Base-by-base conservation (phyloP, 208 protist species). In the Trypanosomatidae sp. region DNA sequence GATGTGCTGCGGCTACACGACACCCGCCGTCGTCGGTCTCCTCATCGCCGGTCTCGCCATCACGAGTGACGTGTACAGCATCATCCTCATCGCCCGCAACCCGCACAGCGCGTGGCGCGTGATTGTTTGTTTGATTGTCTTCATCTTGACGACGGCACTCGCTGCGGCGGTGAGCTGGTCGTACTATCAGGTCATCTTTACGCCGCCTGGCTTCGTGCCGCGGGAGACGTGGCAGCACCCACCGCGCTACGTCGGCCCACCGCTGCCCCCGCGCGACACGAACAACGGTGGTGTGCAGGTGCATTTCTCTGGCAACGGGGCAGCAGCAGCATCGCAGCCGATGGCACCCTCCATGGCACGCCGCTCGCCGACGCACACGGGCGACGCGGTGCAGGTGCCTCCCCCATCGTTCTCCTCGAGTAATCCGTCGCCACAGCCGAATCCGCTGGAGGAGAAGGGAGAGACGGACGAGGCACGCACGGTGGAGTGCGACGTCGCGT, bases 151-250 rank as follows among this genome's bases (percentile, higher is more conserved):
- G 7, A 72, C 70, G 2, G 15, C 69, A 13, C 28, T 71, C 8
- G 66, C 13, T 13, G 67, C 41, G 0, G 17, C 85, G 8, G 73
- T 84, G 28, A 41, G 86, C 17, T 88, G 73, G 77, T 46, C 86
- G 7, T 92, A 88, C 60, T 86, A 85, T 49, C 8, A 30, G 25
- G 69, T 87, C 58, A 68, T 93, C 52, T 87, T 84, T 62, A 87
- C 81, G 39, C 12, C 74, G 22, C 88, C 88, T 0, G 90, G 90
- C 17, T 93, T 86, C 53, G 90, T 95, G 41, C 77, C 82, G 0
- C 69, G 22, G 1, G 72, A 80, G 0, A 64, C 78, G 44, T 95
- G 90, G 88, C 25, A 59, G 76, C 68, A 89, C 64, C 77, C 75
- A 4, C 88, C 88, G 7, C 19, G 5, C 12, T 92, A 86, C 60